These are phyloP conservation scores for Luvunga scandens DNA, from an alignment of 345 rosid genomes.

Conservation along the genomic window DNA sequence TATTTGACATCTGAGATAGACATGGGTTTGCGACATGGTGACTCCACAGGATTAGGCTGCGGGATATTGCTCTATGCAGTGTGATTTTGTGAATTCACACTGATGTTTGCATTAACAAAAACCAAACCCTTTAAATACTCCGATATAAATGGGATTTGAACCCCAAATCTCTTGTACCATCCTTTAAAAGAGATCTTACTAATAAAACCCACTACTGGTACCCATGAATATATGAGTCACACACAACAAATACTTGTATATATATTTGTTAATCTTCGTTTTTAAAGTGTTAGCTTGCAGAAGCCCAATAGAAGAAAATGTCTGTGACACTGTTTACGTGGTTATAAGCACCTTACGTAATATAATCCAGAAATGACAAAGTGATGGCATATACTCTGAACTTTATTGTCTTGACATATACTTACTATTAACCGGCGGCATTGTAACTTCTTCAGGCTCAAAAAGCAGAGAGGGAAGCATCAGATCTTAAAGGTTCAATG, in stretches of 20 bases:
- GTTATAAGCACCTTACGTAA: neutral
- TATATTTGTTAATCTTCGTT: neutral
- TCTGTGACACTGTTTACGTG: too few species aligned
- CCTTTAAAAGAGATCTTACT: neutral
- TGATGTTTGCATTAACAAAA: neutral
- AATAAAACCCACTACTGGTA: neutral
- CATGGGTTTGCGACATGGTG: neutral
- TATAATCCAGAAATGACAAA: neutral
- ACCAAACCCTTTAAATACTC: neutral
- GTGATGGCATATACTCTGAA: neutral
- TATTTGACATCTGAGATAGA: neutral
- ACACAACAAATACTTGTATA: neutral
- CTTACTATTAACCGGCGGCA: neutral
- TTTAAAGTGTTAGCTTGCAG: neutral
- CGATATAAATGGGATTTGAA: neutral
- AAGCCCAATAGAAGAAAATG: too few species aligned
- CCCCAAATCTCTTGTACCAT: neutral
- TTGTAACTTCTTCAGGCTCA: slow-evolving; percentile 59
- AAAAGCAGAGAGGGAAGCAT: slow-evolving; percentile 87
- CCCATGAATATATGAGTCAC: neutral
- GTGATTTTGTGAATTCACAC: neutral
- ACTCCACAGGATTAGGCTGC: neutral
- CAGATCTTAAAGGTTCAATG: slow-evolving; percentile 89
- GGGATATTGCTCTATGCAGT: neutral
- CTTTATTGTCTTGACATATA: neutral